Percentiles rank a stretch among this genome's conserved stretches.
phyloP scores from a whole-genome alignment of 495 filamentous ascomycete genomes.

The Talaromyces adpressus region DNA sequence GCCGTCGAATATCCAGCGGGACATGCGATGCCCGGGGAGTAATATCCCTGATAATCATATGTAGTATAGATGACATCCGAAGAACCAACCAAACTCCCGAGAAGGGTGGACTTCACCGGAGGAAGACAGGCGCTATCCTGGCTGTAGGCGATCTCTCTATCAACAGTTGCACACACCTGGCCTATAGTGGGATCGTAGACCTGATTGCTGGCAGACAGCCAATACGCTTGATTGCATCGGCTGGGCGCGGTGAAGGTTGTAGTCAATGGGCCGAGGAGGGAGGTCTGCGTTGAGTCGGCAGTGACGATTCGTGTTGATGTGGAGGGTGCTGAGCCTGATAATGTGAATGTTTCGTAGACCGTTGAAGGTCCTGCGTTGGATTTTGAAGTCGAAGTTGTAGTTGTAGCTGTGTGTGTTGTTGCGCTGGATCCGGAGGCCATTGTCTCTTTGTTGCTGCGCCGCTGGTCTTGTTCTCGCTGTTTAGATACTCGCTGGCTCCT shows the following conservation, averaged over 20 bases:
- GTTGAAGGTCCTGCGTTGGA: background rate
- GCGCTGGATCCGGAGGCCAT: background rate
- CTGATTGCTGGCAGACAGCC: background rate
- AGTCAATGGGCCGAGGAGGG: constrained; percentile 1
- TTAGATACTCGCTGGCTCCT: background rate
- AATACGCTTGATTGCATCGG: background rate
- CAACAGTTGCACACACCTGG: background rate
- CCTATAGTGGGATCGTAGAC: background rate
- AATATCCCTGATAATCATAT: background rate
- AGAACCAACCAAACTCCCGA: background rate
- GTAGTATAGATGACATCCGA: background rate
- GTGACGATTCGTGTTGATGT: background rate
- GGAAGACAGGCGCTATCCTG: background rate
- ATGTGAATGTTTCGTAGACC: background rate
- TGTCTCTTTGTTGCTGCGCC: background rate
- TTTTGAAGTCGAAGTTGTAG: background rate
- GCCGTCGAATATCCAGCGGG: constrained; percentile 1
- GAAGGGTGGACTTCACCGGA: background rate
- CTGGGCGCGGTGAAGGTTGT: background rate
- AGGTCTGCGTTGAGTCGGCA: background rate
- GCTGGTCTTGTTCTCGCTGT: too few species aligned
- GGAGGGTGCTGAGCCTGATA: background rate
- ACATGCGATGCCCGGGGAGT: background rate
- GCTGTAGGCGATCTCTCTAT: background rate
- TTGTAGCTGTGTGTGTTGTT: background rate